phyloP scores from a whole-genome alignment of 129 eudicot genomes.

The Heracleum sosnowskyi region DNA sequence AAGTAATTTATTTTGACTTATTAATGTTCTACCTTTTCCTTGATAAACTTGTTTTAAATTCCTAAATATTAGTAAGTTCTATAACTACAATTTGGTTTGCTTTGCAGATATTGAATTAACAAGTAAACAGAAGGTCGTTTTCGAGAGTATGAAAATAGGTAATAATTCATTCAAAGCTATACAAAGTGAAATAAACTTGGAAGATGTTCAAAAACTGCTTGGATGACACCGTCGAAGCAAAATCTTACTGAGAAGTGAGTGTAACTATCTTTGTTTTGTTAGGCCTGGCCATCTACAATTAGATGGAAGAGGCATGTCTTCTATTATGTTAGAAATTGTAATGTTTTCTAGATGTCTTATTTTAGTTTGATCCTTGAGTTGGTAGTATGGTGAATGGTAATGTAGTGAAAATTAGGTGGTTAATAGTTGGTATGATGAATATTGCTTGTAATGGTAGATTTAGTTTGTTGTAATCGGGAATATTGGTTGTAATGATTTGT shows the following conservation, averaged over 20 bases:
- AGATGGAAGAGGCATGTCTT: no score
- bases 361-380: no score
- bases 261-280: background rate
- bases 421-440: no score
- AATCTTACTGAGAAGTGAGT: constrained; percentile 95
- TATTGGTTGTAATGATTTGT: no score
- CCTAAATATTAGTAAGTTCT: background rate
- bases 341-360: no score
- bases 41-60: background rate
- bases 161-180: constrained; percentile 81
- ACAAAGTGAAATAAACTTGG: constrained; percentile 85
- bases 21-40: background rate
- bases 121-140: constrained; percentile 96
- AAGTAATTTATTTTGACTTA: background rate
- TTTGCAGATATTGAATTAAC: constrained; percentile 96
- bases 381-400: no score
- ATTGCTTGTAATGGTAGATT: no score
- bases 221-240: constrained; percentile 99
- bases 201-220: constrained; percentile 93
- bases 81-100: constrained; percentile 29
- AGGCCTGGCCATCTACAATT: no score
- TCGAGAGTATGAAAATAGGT: constrained; percentile 90
- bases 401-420: no score
- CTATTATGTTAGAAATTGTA: no score
- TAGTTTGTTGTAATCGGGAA: no score